phyloP scores from a whole-genome alignment of 441 rosid genomes.

The Flueggea neowawraea region DNA sequence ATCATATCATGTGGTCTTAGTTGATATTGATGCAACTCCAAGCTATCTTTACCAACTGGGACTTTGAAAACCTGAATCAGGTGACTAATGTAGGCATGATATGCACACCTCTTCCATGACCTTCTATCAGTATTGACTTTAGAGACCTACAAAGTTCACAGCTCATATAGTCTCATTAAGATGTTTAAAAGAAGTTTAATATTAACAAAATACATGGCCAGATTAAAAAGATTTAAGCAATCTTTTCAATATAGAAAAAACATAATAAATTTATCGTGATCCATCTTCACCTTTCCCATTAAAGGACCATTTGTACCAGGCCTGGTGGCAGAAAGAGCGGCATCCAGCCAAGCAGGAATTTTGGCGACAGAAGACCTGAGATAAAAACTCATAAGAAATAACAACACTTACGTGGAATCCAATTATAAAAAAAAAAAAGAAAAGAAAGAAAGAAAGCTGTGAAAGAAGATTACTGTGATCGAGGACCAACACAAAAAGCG shows the following conservation, averaged over 20 bases:
- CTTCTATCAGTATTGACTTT: slow-evolving; percentile 24
- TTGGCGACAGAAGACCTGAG: slow-evolving; percentile 47
- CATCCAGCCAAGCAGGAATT: slow-evolving; percentile 60
- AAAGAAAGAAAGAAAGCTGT: too few relatives aligned
- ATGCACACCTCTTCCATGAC: slow-evolving; percentile 49
- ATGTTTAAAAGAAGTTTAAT: too few relatives aligned
- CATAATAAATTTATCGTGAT: neutral
- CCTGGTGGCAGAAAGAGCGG: slow-evolving; percentile 30
- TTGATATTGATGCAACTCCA: slow-evolving; percentile 20
- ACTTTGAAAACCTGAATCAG: slow-evolving; percentile 50
- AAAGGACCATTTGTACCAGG: slow-evolving; percentile 28
- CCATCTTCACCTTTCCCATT: slow-evolving; percentile 36
- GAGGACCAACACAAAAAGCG: slow-evolving; percentile 24
- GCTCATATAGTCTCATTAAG: slow-evolving; percentile 2
- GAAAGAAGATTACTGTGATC: slow-evolving; percentile 40
- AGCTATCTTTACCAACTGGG: slow-evolving; percentile 31
- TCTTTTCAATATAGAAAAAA: neutral
- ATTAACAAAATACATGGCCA: neutral
- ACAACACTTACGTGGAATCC: slow-evolving; percentile 1
- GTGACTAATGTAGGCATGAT: slow-evolving; percentile 64
- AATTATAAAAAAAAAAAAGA: neutral
- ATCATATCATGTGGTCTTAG: slow-evolving; percentile 31
- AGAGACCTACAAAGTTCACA: slow-evolving; percentile 26
- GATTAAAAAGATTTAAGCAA: neutral
- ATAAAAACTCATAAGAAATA: slow-evolving; percentile 16